These are phyloP conservation scores for Raffaelea albimanens DNA, from an alignment of 2,329 filamentous ascomycete genomes.

Conservation along the genomic window DNA sequence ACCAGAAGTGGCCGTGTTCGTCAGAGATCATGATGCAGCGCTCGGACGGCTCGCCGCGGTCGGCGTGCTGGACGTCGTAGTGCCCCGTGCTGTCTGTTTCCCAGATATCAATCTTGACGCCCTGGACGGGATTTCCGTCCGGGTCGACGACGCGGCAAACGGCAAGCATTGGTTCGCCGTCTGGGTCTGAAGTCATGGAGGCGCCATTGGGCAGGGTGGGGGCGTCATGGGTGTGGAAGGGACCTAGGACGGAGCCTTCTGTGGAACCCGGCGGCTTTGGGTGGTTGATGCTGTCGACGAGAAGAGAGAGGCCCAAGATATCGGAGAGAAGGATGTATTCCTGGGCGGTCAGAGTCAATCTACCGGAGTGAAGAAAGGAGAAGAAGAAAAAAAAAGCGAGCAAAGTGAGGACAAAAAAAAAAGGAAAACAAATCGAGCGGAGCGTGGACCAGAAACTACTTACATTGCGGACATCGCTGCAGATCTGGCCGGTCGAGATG, in stretches of 20 bases:
- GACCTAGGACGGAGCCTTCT: conserved; percentile 72
- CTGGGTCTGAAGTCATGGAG: conserved; percentile 57
- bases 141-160: conserved; percentile 64
- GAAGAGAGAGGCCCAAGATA: conserved; percentile 66
- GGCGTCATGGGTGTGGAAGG: conserved; percentile 77
- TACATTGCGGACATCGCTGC: conserved; percentile 63
- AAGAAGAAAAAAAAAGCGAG: not conserved
- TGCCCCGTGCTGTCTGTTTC: conserved; percentile 73
- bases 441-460: conserved; percentile 14
- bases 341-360: not conserved
- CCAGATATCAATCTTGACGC: conserved; percentile 73
- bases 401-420: not conserved
- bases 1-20: conserved; percentile 69
- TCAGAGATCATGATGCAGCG: conserved; percentile 58
- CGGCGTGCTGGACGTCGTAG: conserved; percentile 72
- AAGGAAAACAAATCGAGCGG: not conserved
- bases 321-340: conserved; percentile 80
- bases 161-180: conserved; percentile 61
- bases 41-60: conserved; percentile 57
- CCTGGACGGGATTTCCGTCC: conserved; percentile 49
- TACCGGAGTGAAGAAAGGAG: not conserved
- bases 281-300: conserved; percentile 77
- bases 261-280: conserved; percentile 63
- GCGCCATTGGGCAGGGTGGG: conserved; percentile 45
- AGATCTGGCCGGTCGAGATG: conserved; percentile 63